Evolutionary conservation across 192 early-diverging fungal species (phyloP), one percentile per base, ranked within the genome.

Genomic region (Backusella liffmaniae): DNA sequence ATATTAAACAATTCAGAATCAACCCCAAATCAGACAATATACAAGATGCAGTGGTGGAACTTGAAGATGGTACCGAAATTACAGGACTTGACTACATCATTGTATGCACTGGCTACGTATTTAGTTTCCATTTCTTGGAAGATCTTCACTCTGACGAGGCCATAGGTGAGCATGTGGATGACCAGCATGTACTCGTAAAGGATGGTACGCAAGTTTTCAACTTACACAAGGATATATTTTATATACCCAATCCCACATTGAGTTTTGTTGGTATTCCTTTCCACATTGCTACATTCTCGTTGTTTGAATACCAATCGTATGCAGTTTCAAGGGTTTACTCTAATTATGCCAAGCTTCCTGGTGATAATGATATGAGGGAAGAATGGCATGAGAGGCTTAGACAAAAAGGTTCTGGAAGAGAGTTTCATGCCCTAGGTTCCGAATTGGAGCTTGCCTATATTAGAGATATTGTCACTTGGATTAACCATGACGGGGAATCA

Each of bases 61-160:
- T 62, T 29, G 56, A 26, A 10, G 56, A 86, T 51, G 83, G 82
- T 21, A 78, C 81, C 0, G 0, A n/a, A 1, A 73, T 88, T 0
- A 70, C 69, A 16, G 67, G 84, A 3, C 71, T 86, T 0, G 88
- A 92, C 59, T 44, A 39, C 6, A 79, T 94, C 21, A 79, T 94
- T 1, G 88, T 85, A 49, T 91, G 89, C 21, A 94, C 93, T 1
- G 93, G 93, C 0, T 94, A 91, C 70, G 68, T 86, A 0, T 90
- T 85, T 44, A 78, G 77, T 4, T 90, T 83, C 76, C 92, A 91
- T 35, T 94, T 93, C 76, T 53, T 91, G 2, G 70, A 67, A 8
- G 80, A 86, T n/a, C 49, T 75, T 23, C 75, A 86, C 44, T 46
- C 91, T n/a, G 89, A 84, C 74, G 74, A 81, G 26, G 56, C 56